These are phyloP conservation scores for Apiotrichum porosum DNA, from an alignment of 1,284 basidiomycete genomes.

Conservation along the genomic window DNA sequence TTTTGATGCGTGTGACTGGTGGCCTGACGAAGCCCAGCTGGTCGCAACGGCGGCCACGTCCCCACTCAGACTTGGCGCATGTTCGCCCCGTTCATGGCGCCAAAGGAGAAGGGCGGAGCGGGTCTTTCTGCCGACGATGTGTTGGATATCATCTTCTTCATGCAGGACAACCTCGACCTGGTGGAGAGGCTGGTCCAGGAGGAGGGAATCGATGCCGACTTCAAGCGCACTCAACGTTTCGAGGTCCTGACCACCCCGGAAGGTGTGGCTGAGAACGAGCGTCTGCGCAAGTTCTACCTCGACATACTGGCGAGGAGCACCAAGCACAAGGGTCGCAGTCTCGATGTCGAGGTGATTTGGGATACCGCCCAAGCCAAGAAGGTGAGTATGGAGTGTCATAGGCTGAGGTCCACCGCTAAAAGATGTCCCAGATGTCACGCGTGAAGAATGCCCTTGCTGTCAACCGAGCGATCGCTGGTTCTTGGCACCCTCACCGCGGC, in stretches of 20 bases:
- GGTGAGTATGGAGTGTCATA: too few relatives aligned
- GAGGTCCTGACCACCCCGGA: constrained; percentile 15
- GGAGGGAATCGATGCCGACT: constrained; percentile 27
- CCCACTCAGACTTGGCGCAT: constrained; percentile 27
- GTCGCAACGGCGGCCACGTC: constrained; percentile 43
- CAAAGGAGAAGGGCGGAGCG: constrained; percentile 30
- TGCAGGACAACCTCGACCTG: constrained; percentile 66
- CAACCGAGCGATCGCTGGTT: constrained; percentile 1
- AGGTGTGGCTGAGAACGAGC: neutral
- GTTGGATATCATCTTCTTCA: constrained; percentile 54
- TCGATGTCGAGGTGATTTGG: neutral
- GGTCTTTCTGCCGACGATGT: constrained; percentile 43
- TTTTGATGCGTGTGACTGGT: neutral
- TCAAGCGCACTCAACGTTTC: constrained; percentile 21
- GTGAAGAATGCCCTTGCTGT: constrained; percentile 1
- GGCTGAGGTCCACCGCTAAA: too few relatives aligned
- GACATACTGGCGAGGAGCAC: neutral
- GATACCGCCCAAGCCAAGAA: neutral
- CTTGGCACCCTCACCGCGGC: constrained; percentile 17
- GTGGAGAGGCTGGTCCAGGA: constrained; percentile 55
- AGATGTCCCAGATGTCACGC: constrained; percentile 2
- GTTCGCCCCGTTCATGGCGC: constrained; percentile 16
- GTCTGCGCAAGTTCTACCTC: neutral
- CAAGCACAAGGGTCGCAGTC: neutral
- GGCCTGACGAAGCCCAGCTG: constrained; percentile 19